Evolutionary conservation across 164 flowering plant species (phyloP), one percentile per base, ranked within the genome.

Genomic region (Santalum album): DNA sequence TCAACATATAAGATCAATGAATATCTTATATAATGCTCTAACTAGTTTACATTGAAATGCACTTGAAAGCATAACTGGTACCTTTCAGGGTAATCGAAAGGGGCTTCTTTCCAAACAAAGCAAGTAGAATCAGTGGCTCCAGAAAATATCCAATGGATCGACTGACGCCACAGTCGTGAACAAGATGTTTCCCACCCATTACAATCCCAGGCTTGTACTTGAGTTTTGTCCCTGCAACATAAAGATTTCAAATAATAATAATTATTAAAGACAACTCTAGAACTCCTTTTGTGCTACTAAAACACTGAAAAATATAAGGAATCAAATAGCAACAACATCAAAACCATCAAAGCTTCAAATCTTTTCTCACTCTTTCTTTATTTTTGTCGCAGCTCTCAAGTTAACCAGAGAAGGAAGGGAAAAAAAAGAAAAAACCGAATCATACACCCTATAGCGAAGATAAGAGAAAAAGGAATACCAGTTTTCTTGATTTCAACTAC

Each of bases 151-250:
- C 97, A 62, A 94, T 81, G 0, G 97, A 61, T 2, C 97, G 75
- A 61, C 76, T 77, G 26, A 78, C 53, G 11, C 90, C 95, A 55
- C 97, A 94, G 51, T 90, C 95, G 42, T 87, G 97, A 23, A 70
- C 80, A 43, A 78, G 64, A 64, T 73, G 51, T 53, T 55, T 94
- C 58, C 99, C 99, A 18, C 99, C 96, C 74, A 87, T 72, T 34
- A 90, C 27, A 45, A 79, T 66, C 29, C 97, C 99, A 0, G 99
- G 96, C 64, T 84, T 86, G 68, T 85, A 90, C 80, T 86, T 90
- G 61, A 94, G 50, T 56, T 84, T 83, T 7, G 99, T 90, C 17
- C 97, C 94, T 84, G 57, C 42, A 58, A 51, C 21, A 57, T 16
- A 55, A 10, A 58, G 36, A 38, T n/a, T n/a, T n/a, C n/a, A n/a